Evolutionary conservation across 2,329 filamentous ascomycete species (phyloP).

Genomic region (Botrytis tulipae): DNA sequence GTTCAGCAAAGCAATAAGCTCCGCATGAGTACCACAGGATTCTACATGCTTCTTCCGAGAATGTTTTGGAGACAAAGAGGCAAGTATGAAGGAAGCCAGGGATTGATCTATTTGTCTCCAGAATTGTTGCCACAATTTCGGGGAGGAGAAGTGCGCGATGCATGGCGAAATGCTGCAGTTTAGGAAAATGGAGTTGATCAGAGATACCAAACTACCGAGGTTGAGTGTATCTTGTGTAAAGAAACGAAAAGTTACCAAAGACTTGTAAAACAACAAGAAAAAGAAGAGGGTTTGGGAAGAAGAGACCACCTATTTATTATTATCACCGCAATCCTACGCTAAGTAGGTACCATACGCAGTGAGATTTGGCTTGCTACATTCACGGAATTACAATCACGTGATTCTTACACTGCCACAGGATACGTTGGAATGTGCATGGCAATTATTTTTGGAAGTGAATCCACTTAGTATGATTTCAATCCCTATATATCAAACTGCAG

Average conservation of each 20-base stretch:
- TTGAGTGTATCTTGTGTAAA: neutral
- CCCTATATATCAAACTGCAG: neutral
- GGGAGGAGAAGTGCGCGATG: slow-evolving; percentile 2
- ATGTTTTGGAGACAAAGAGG: slow-evolving; percentile 4
- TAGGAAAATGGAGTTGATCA: neutral
- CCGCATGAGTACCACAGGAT: slow-evolving; percentile 5
- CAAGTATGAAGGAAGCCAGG: neutral
- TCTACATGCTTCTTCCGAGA: slow-evolving; percentile 8
- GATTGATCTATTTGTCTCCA: neutral
- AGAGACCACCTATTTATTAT: neutral
- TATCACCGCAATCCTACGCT: neutral
- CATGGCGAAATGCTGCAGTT: neutral
- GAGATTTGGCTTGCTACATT: neutral
- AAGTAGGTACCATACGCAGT: neutral
- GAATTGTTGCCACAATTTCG: neutral
- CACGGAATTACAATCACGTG: neutral
- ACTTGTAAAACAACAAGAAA: neutral
- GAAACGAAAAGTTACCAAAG: neutral
- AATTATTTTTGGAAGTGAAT: neutral
- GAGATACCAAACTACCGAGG: neutral
- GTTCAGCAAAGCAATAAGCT: neutral
- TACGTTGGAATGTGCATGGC: neutral
- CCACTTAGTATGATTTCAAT: neutral
- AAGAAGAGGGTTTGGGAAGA: no score
- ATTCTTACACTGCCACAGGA: neutral